phyloP scores from a whole-genome alignment of 2,329 filamentous ascomycete genomes.

The Alternaria brassicicola region DNA sequence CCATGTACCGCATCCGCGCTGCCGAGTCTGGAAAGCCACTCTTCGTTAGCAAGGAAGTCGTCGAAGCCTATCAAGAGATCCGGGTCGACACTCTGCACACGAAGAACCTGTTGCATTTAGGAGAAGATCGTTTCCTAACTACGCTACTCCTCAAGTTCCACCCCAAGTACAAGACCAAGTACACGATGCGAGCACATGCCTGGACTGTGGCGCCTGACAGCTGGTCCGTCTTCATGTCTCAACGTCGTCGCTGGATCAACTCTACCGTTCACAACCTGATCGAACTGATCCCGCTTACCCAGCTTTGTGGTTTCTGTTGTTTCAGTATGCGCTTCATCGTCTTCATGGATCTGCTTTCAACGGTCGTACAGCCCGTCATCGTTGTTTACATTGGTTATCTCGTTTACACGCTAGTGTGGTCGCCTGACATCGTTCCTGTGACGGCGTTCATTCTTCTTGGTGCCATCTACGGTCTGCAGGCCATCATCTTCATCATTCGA shows the following conservation, averaged over 20 bases:
- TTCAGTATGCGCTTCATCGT: conserved; percentile 99
- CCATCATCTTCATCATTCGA: conserved; percentile 93
- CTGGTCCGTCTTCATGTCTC: conserved; percentile 93
- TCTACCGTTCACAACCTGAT: conserved; percentile 97
- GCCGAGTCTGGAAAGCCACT: conserved; percentile 94
- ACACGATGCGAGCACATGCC: conserved; percentile 86
- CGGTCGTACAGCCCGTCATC: conserved; percentile 88
- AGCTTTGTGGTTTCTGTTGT: conserved; percentile 99
- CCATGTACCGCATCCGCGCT: conserved; percentile 96
- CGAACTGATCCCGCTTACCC: conserved; percentile 88
- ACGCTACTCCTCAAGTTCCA: conserved; percentile 93
- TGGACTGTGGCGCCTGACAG: conserved; percentile 97
- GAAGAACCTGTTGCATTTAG: conserved; percentile 96
- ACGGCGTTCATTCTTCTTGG: conserved; percentile 89
- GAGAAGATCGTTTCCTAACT: conserved; percentile 96
- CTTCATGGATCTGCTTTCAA: conserved; percentile 90
- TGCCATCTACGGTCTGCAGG: conserved; percentile 97
- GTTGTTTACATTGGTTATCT: conserved; percentile 90
- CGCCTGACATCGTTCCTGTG: conserved; percentile 72
- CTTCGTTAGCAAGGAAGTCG: conserved; percentile 91
- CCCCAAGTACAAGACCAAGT: conserved; percentile 97
- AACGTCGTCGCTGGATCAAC: conserved; percentile 99
- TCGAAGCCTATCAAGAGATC: conserved; percentile 87
- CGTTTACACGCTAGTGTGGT: conserved; percentile 71
- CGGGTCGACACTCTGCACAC: conserved; percentile 97